phyloP scores from a whole-genome alignment of 2,329 filamentous ascomycete genomes.

The Pseudogymnoascus sp. region DNA sequence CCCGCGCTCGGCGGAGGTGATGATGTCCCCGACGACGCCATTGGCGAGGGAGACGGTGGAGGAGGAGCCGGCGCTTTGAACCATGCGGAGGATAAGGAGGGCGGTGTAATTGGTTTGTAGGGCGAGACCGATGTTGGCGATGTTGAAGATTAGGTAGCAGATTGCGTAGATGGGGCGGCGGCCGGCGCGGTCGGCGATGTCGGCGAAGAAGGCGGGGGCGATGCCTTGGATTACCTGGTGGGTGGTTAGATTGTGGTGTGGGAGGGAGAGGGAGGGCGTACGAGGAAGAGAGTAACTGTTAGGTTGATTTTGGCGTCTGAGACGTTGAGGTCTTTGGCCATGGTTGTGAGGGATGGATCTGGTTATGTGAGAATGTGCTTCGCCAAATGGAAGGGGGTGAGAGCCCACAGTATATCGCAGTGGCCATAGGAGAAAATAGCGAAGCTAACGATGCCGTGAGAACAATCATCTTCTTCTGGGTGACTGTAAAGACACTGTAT shows the following conservation, averaged over 20 bases:
- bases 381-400: slow-evolving; percentile 38
- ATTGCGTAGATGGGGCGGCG: slow-evolving; percentile 45
- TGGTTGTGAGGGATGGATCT: slow-evolving; percentile 32
- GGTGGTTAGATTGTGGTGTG: slow-evolving; percentile 35
- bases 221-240: slow-evolving; percentile 48
- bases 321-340: slow-evolving; percentile 21
- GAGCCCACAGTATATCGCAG: slow-evolving; percentile 46
- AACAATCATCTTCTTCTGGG: slow-evolving; percentile 39
- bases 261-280: slow-evolving; percentile 19
- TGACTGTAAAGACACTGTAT: slow-evolving; percentile 13
- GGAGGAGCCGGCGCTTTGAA: slow-evolving; percentile 50
- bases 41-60: slow-evolving; percentile 49
- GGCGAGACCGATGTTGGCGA: slow-evolving; percentile 45
- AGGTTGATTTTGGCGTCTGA: slow-evolving; percentile 21
- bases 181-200: slow-evolving; percentile 45
- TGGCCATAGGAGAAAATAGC: slow-evolving; percentile 47
- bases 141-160: slow-evolving; percentile 44
- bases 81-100: slow-evolving; percentile 43
- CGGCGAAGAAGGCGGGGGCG: slow-evolving; percentile 47
- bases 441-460: slow-evolving; percentile 41
- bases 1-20: slow-evolving; percentile 49
- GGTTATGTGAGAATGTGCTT: slow-evolving; percentile 33
- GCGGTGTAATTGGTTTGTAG: slow-evolving; percentile 40
- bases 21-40: slow-evolving; percentile 54
- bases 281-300: slow-evolving; percentile 3